phyloP scores from a whole-genome alignment of 306 rosid species.

The Mimosa pudica region DNA sequence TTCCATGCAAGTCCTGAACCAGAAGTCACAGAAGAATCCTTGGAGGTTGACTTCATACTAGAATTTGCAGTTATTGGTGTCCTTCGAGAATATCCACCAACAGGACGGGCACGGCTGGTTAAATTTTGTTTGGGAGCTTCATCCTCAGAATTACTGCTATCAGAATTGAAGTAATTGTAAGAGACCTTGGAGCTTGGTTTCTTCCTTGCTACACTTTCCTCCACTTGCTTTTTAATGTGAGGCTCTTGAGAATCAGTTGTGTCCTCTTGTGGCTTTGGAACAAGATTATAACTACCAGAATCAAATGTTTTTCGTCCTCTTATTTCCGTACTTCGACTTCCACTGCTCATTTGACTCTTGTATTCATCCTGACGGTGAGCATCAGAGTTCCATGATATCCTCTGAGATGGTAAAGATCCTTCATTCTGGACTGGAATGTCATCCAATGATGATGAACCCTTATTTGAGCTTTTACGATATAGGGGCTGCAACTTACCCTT shows the following conservation, averaged over 20 bases:
- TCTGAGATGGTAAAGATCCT: conserved; percentile 43
- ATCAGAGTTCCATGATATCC: conserved; percentile 44
- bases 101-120: conserved; percentile 42
- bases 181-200: conserved; percentile 50
- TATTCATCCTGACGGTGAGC: conserved; percentile 47
- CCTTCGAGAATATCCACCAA: conserved; percentile 62
- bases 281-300: conserved; percentile 39
- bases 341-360: conserved; percentile 40
- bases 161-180: conserved; percentile 52
- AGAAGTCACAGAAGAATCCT: conserved; percentile 37
- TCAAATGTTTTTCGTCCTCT: conserved; percentile 35
- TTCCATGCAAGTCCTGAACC: conserved; percentile 50
- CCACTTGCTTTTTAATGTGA: conserved; percentile 37
- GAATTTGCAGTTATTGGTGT: conserved; percentile 53
- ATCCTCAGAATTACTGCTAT: conserved; percentile 54
- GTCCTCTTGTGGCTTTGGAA: conserved; percentile 36
- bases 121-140: conserved; percentile 48
- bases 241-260: conserved; percentile 35
- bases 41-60: conserved; percentile 14
- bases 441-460: conserved; percentile 36
- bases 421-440: conserved; percentile 43
- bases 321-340: conserved; percentile 31
- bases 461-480: conserved; percentile 43
- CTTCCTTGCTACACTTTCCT: conserved; percentile 37
- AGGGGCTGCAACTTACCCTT: conserved; percentile 56